Evolutionary conservation across 192 early-diverging fungal species (phyloP).

Genomic region (Allomyces javanicus): DNA sequence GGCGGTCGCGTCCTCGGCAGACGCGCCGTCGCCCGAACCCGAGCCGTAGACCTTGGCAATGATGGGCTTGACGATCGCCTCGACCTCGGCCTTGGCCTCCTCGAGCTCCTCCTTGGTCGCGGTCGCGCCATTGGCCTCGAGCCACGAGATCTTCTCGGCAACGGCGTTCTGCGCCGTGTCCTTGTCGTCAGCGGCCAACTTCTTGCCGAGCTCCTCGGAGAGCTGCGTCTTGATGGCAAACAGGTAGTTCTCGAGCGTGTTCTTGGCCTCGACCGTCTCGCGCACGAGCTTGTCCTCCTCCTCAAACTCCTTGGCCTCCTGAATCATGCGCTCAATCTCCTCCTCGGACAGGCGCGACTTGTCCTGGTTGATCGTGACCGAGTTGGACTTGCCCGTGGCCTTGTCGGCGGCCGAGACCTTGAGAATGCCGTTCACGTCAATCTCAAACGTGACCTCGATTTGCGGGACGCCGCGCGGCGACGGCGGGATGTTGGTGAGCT

Average conservation of each 20-base stretch:
- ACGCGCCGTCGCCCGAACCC: slow-evolving; percentile 29
- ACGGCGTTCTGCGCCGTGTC: slow-evolving; percentile 61
- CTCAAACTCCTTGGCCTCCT: slow-evolving; percentile 83
- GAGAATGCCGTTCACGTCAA: slow-evolving; percentile 86
- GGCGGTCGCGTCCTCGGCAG: slow-evolving; percentile 20
- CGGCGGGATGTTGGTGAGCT: slow-evolving; percentile 83
- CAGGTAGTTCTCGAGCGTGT: slow-evolving; percentile 76
- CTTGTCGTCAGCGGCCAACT: slow-evolving; percentile 79
- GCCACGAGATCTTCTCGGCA: slow-evolving; percentile 53
- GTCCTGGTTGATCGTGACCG: slow-evolving; percentile 93
- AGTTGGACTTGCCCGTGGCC: slow-evolving; percentile 89
- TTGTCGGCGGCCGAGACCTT: slow-evolving; percentile 85
- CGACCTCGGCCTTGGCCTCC: slow-evolving; percentile 84
- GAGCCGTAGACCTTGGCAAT: slow-evolving; percentile 68
- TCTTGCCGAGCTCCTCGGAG: slow-evolving; percentile 57
- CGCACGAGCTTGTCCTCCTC: slow-evolving; percentile 68
- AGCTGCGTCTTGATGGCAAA: slow-evolving; percentile 78
- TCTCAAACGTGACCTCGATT: slow-evolving; percentile 92
- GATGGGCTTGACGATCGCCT: slow-evolving; percentile 86
- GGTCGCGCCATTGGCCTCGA: slow-evolving; percentile 54
- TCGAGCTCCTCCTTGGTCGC: slow-evolving; percentile 96
- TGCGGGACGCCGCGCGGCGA: slow-evolving; percentile 90
- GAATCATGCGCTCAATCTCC: slow-evolving; percentile 93
- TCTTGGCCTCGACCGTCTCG: slow-evolving; percentile 78
- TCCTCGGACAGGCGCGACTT: slow-evolving; percentile 85